Percentiles rank a stretch among this genome's conserved stretches.
phyloP scores from a whole-genome alignment of 1,284 basidiomycete genomes.

The Puccinia coronata region DNA sequence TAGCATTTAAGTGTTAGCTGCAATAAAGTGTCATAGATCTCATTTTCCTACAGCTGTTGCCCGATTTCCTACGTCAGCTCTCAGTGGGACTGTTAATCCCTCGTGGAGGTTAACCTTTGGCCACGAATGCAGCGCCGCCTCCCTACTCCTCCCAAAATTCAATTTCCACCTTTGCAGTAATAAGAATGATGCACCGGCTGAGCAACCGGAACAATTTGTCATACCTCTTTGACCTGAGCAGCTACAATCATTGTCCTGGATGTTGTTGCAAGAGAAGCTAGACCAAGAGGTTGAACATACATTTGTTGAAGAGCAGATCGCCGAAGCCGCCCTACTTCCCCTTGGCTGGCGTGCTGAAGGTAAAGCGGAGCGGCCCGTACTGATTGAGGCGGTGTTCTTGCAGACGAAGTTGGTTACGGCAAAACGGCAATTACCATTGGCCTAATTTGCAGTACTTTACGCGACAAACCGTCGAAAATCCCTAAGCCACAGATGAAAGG shows the following conservation, averaged over 20 bases:
- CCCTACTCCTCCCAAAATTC: constrained; percentile 63
- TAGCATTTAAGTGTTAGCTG: no score
- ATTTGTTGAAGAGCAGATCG: constrained; percentile 90
- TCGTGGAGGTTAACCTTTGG: constrained; percentile 81
- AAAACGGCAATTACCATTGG: constrained; percentile 94
- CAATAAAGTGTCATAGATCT: no score
- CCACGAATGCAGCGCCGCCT: constrained; percentile 65
- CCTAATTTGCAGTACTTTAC: constrained; percentile 71
- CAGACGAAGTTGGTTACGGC: constrained; percentile 93
- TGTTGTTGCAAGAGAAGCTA: constrained; percentile 73
- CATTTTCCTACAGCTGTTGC: no score
- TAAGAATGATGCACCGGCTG: constrained; percentile 71
- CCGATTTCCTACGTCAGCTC: constrained; percentile 68
- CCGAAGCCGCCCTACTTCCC: constrained; percentile 79
- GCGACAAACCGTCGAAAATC: constrained; percentile 62
- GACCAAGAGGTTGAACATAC: constrained; percentile 63
- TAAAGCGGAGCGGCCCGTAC: constrained; percentile 74
- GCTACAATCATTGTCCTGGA: constrained; percentile 86
- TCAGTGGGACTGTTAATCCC: constrained; percentile 64
- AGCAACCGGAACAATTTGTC: constrained; percentile 77
- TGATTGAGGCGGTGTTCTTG: constrained; percentile 84
- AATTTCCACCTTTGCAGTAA: constrained; percentile 76
- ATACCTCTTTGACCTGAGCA: constrained; percentile 77
- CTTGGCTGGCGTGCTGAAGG: constrained; percentile 92
- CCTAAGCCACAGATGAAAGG: constrained; percentile 63